Conservation (phyloP, 768 basidiomycete species). For the Serendipita sp. region DNA sequence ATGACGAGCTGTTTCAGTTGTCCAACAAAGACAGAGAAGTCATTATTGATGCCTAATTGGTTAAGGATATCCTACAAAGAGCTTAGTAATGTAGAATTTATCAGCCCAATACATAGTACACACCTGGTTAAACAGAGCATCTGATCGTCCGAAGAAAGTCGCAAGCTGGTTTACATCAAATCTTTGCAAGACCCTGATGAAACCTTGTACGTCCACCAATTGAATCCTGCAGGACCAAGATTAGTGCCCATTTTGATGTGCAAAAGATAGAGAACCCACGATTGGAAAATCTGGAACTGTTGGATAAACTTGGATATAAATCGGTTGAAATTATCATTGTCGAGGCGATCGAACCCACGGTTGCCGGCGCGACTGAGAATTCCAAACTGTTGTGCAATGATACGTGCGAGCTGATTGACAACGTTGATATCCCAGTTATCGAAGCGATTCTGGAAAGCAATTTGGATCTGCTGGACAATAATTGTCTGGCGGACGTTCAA, state of each 20-base stretch:
- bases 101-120: neutral
- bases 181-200: neutral
- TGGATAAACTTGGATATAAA: neutral
- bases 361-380: neutral
- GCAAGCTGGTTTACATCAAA: neutral
- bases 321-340: neutral
- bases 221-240: neutral
- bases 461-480: neutral
- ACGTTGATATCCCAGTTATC: neutral
- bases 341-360: neutral
- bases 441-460: neutral
- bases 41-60: neutral
- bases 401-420: neutral
- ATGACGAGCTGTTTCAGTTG: neutral
- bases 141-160: neutral
- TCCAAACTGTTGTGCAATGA: neutral
- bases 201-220: neutral
- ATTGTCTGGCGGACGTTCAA: neutral
- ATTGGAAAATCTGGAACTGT: constrained; percentile 3
- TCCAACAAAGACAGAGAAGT: neutral
- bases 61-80: neutral
- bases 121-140: constrained; percentile 2
- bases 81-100: neutral
- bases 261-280: neutral
- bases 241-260: neutral